A percentile compares a stretch with the other conserved stretches of the same genome.
Evolutionary conservation across 345 rosid species (phyloP).

Genomic region (Euphorbia pulcherrima): DNA sequence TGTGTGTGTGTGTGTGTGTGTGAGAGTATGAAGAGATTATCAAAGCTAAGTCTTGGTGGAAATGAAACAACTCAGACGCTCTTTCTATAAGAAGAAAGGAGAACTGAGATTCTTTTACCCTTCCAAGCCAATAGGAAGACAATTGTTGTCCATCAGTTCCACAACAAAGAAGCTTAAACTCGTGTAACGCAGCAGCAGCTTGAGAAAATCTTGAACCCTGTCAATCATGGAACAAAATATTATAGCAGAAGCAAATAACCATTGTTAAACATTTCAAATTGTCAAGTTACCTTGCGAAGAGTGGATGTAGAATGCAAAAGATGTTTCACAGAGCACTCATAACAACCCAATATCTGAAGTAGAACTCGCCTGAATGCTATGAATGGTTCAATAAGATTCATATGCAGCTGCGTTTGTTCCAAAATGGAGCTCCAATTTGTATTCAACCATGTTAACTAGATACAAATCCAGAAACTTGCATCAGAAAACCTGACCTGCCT

Average conservation of each 20-base stretch:
- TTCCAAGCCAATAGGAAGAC: slow-evolving; percentile 74
- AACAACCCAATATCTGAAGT: slow-evolving; percentile 71
- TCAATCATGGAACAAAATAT: slow-evolving; percentile 23
- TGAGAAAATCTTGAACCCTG: slow-evolving; percentile 86
- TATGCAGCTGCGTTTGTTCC: slow-evolving; percentile 69
- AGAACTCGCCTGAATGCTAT: slow-evolving; percentile 81
- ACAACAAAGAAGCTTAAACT: slow-evolving; percentile 63
- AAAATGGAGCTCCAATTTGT: slow-evolving; percentile 68
- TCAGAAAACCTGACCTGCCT: slow-evolving; percentile 18
- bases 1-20: too few relatives aligned
- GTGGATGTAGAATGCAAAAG: slow-evolving; percentile 87
- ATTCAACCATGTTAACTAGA: slow-evolving; percentile 71
- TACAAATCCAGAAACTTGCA: slow-evolving; percentile 22
- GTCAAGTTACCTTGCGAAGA: slow-evolving; percentile 73
- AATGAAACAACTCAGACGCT: not conserved
- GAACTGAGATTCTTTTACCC: slow-evolving; percentile 44
- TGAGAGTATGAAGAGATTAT: too few relatives aligned
- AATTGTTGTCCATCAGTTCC: slow-evolving; percentile 41
- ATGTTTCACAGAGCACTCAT: slow-evolving; percentile 54
- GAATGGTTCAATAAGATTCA: slow-evolving; percentile 91
- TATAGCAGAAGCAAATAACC: slow-evolving; percentile 10
- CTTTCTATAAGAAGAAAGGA: slow-evolving; percentile 1
- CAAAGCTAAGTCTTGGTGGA: not conserved
- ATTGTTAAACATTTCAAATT: not conserved
- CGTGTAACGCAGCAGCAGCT: slow-evolving; percentile 81